Evolutionary conservation across 306 rosid species (phyloP).

Genomic region (Rosa rugosa): DNA sequence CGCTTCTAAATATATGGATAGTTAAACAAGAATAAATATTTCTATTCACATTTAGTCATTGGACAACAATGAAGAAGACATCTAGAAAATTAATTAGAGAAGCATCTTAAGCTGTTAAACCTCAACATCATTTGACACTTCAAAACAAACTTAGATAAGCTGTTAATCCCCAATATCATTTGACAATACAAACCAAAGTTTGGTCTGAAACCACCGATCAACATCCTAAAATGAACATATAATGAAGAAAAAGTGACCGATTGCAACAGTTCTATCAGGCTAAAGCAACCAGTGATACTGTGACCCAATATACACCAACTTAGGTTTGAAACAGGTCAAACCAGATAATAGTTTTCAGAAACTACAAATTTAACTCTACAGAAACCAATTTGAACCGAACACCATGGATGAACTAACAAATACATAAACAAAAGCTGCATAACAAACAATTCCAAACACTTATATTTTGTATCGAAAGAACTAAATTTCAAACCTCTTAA

Average conservation of each 20-base stretch:
- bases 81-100: not conserved
- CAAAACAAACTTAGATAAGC: not conserved
- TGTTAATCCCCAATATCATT: not conserved
- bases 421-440: not conserved
- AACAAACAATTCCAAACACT: not conserved
- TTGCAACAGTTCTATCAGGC: too few relatives aligned
- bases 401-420: not conserved
- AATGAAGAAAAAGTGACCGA: not conserved
- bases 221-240: not conserved
- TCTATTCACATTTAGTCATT: not conserved
- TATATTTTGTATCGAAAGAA: not conserved
- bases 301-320: not conserved
- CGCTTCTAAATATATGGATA: not conserved
- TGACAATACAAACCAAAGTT: not conserved
- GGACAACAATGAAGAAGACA: not conserved
- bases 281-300: slow-evolving; percentile 4
- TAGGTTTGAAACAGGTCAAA: not conserved
- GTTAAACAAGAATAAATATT: not conserved
- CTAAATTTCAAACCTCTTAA: not conserved
- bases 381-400: not conserved
- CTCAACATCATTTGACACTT: not conserved
- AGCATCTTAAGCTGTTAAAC: not conserved
- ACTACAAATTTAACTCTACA: not conserved
- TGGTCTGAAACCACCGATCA: not conserved
- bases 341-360: not conserved